Evolutionary conservation across 2,329 filamentous ascomycete genomes (phyloP).

Genomic region (Geosmithia flava): DNA sequence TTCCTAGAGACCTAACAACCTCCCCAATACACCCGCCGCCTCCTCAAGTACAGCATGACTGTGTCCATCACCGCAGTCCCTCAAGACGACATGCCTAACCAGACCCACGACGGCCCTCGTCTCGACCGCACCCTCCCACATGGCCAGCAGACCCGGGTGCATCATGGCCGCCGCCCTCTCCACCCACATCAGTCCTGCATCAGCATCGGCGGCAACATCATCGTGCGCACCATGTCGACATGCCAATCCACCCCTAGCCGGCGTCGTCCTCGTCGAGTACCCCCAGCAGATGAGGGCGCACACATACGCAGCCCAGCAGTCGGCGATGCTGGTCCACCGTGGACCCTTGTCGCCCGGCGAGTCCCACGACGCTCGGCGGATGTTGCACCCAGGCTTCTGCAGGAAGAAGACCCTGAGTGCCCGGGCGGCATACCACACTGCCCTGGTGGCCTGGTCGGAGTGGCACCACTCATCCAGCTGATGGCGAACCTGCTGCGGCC

Average conservation of each 20-base stretch:
- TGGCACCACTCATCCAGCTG: slow-evolving; percentile 24
- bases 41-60: slow-evolving; percentile 37
- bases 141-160: slow-evolving; percentile 23
- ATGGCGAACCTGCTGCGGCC: too few species aligned
- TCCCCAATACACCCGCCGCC: slow-evolving; percentile 37
- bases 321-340: slow-evolving; percentile 25
- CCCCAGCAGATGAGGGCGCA: slow-evolving; percentile 50
- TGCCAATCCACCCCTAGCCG: slow-evolving; percentile 4
- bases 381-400: slow-evolving; percentile 5
- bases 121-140: slow-evolving; percentile 25
- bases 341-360: slow-evolving; percentile 3
- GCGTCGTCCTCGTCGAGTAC: slow-evolving; percentile 22
- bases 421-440: slow-evolving; percentile 36
- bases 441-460: slow-evolving; percentile 30
- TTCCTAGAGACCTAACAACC: slow-evolving; percentile 18
- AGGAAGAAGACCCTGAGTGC: slow-evolving; percentile 34
- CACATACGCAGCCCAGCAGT: slow-evolving; percentile 44
- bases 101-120: slow-evolving; percentile 33
- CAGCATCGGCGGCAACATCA: slow-evolving; percentile 23
- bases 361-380: slow-evolving; percentile 1
- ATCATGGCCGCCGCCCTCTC: slow-evolving; percentile 20
- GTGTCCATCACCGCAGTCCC: slow-evolving; percentile 33
- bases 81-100: slow-evolving; percentile 31
- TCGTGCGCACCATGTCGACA: slow-evolving; percentile 6
- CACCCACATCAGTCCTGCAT: slow-evolving; percentile 2